Evolutionary conservation across 2,329 filamentous ascomycete genomes (phyloP).

Genomic region (Hypoxylon rubiginosum): DNA sequence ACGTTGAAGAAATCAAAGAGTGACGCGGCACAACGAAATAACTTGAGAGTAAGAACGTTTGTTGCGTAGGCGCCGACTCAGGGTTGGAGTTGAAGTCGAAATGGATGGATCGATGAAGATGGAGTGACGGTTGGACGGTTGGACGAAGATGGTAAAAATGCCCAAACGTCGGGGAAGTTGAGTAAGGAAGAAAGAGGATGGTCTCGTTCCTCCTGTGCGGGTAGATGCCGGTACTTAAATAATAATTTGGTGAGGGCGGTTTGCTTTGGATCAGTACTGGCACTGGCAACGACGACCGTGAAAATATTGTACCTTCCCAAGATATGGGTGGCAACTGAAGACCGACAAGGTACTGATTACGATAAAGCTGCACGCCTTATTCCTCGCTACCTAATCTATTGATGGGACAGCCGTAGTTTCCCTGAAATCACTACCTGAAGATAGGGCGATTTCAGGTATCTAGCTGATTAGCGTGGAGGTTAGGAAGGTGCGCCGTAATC

Average conservation of each 20-base stretch:
- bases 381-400: background rate
- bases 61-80: background rate
- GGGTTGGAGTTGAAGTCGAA: background rate
- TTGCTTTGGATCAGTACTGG: background rate
- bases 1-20: too few species aligned
- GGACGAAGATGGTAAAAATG: background rate
- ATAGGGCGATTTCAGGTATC: too few species aligned
- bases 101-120: background rate
- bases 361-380: background rate
- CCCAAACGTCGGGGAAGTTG: background rate
- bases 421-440: background rate
- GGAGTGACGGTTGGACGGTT: background rate
- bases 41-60: background rate
- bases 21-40: too few species aligned
- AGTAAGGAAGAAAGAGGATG: background rate
- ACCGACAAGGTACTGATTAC: background rate
- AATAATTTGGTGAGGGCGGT: background rate
- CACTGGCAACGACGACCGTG: background rate
- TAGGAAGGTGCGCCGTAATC: too few species aligned
- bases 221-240: too few species aligned
- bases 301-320: background rate
- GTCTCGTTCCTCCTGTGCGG: background rate
- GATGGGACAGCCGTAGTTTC: background rate
- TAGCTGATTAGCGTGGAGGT: too few species aligned
- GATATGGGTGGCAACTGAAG: background rate